phyloP scores from a whole-genome alignment of 148 eudicot species.

The Rhododendron ovatum region DNA sequence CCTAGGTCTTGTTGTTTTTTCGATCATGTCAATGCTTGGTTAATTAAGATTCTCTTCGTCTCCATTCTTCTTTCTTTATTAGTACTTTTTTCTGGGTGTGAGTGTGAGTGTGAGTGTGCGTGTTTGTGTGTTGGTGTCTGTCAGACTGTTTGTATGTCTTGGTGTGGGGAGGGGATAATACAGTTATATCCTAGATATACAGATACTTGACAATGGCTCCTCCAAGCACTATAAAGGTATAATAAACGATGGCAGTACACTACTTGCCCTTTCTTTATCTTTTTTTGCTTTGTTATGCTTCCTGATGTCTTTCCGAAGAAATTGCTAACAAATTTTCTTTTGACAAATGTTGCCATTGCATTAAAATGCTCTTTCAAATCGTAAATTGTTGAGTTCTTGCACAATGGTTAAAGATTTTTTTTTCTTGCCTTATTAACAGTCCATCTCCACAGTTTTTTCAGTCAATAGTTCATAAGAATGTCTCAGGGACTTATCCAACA shows the following conservation, averaged over 20 bases:
- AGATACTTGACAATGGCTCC: neutral
- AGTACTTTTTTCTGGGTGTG: neutral
- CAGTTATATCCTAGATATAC: neutral
- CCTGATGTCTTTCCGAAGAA: neutral
- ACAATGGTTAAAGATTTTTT: neutral
- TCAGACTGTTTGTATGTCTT: neutral
- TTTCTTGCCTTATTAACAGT: neutral
- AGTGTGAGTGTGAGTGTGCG: neutral
- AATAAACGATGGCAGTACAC: neutral
- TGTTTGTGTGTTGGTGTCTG: neutral
- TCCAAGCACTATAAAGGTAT: neutral
- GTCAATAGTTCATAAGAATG: neutral
- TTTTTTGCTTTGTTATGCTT: neutral
- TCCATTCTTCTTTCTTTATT: neutral
- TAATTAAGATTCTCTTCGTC: neutral
- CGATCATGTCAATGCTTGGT: neutral
- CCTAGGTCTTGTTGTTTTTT: neutral
- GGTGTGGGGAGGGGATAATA: neutral
- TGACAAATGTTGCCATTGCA: neutral
- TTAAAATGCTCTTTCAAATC: neutral
- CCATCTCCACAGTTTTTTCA: neutral
- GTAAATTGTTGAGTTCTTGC: neutral
- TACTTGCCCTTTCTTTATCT: neutral
- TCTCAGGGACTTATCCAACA: neutral
- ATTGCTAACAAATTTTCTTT: neutral